Base-by-base conservation (phyloP, 495 filamentous ascomycete genomes). In the Parmelia sp. region DNA sequence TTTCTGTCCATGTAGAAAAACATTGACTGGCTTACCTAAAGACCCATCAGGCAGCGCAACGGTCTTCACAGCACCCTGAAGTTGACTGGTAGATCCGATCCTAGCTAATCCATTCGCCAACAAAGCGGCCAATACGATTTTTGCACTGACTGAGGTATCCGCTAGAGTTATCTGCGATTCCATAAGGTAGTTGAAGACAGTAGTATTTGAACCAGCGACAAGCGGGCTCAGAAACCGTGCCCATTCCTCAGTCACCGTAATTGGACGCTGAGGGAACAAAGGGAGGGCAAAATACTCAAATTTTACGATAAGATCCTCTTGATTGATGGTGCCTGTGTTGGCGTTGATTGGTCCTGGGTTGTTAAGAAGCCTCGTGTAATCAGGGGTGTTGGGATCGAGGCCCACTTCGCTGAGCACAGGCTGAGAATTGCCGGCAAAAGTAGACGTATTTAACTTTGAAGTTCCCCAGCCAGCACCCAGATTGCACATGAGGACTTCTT, bases 401-500 rank as follows among this genome's bases (percentile, higher is more conserved):
- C 25, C 25, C 0, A 58, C 3, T 14, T 37, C 35, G 9, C 57
- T 39, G 21, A 0, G 33, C 15, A 31, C 39, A 56, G 40, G 25
- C 58, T 49, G 31, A 31, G n/a, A 37, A 25, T 35, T 35, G 8
- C 37, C 33, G 2, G 14, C 57, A 19, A 39, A 58, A 39, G 45
- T 47, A 19, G 59, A 63, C 51, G 55, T 58, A 31, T 63, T 66
- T 39, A 67, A 42, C n/a, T 45, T 51, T 0, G 58, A 62, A 10
- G 40, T 33, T 42, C 65, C 62, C 65, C 65, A 67, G 6, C 65
- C 65, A 55, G 65, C 61, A 42, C 39, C 62, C 9, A 67, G 12
- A 25, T 53, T 64, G 21, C 65, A 67, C 29, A 64, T 23, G 19
- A 67, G 23, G 0, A 67, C 60, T 14, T 44, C 57, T 9, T 64